Evolutionary conservation across 352 stramenopile species (phyloP).

Genomic region (Achlya hypogyna): DNA sequence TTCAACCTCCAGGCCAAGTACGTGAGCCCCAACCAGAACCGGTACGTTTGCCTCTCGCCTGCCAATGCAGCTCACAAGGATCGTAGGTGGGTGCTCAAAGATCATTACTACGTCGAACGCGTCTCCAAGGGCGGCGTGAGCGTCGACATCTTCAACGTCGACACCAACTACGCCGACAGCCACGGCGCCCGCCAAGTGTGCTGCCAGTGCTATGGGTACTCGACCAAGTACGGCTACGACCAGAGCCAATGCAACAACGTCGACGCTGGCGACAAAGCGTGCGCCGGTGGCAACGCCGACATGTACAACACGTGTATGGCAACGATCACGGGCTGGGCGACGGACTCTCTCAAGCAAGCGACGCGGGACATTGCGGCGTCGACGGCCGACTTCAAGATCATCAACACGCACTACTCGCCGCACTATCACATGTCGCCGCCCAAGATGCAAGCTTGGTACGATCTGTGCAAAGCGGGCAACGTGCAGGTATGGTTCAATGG

Average conservation of each 20-base stretch:
- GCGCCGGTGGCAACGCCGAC: constrained; percentile 31
- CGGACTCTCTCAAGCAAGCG: constrained; percentile 53
- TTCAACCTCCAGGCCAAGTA: constrained; percentile 54
- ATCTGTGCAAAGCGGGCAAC: constrained; percentile 62
- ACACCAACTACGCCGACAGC: too few species aligned
- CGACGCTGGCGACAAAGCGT: constrained; percentile 28
- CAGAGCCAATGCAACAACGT: constrained; percentile 50
- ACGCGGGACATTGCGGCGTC: constrained; percentile 60
- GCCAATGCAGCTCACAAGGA: too few species aligned
- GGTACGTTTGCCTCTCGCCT: constrained; percentile 33
- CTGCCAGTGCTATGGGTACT: constrained; percentile 77
- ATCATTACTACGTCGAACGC: constrained; percentile 79
- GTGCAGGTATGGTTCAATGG: constrained; percentile 29
- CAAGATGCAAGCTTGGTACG: constrained; percentile 84
- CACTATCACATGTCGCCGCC: constrained; percentile 83
- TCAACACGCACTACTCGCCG: too few species aligned
- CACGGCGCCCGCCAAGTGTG: too few species aligned
- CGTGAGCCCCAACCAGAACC: constrained; percentile 58
- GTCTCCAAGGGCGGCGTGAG: constrained; percentile 65
- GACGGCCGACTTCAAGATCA: constrained; percentile 73
- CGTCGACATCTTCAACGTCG: too few species aligned
- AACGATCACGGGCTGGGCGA: constrained; percentile 69
- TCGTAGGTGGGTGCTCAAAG: constrained; percentile 49
- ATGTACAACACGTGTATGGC: constrained; percentile 72
- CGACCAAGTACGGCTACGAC: constrained; percentile 38